Base-by-base conservation (phyloP, 208 protist genomes). In the Novymonas esmeraldas region DNA sequence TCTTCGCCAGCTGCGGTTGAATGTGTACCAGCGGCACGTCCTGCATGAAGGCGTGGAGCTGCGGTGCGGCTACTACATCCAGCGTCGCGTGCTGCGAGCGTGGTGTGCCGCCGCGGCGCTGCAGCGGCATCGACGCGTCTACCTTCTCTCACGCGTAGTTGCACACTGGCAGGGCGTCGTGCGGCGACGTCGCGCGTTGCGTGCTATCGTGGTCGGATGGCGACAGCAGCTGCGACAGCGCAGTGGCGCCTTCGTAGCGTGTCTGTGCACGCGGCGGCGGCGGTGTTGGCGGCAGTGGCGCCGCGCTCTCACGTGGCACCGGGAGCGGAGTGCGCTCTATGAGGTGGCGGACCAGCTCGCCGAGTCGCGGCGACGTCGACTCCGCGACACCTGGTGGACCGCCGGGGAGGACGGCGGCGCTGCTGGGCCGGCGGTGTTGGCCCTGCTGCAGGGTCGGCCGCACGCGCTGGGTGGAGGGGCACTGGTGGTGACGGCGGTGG, bases 1-100 rank as follows among this genome's bases (percentile, higher is more conserved):
- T 59, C 56, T 95, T 20, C 76, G 87, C 3, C 74, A 81, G 51
- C 63, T 90, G n/a, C 86, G 80, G 48, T 64, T 95, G 11, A 34
- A 73, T 24, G 70, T 70, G 26, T 69, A 76, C 51, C 36, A 45
- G 46, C 79, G 77, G 10, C 70, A 49, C 1, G 24, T 49, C 16
- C 65, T 78, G 18, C 46, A 59, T n/a, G 71, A 73, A 3, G 78
- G 82, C 24, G 79, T 87, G 29, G 68, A 86, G 11, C 34, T 86
- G 60, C 80, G 89, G n/a, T 79, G 79, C 44, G 18, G 58, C 33
- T 94, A 89, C 72, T 89, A 90, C 64, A 13, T 73, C 13, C 79
- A 81, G 50, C 75, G 89, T 0, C 77, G 79, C 52, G 48, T 74
- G 13, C 49, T 95, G 51, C 74, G 70, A 20, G 33, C 42, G 7